These are phyloP conservation scores for Hortiboletus campestris DNA, from an alignment of 768 basidiomycete species.

Conservation along the genomic window DNA sequence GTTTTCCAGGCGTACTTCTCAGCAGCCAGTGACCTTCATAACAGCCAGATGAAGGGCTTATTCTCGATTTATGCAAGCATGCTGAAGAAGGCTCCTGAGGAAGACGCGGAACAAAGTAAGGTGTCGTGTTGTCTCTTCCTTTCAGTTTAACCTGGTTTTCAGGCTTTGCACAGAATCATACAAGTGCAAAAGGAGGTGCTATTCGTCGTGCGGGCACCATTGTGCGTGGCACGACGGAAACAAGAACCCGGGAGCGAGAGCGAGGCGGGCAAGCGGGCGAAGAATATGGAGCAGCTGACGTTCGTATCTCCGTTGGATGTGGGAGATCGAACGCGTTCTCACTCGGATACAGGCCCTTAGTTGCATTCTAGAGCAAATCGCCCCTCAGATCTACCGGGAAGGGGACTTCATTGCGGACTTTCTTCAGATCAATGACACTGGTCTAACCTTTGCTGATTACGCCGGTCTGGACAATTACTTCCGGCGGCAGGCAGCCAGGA, in stretches of 20 bases:
- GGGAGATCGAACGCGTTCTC: background rate
- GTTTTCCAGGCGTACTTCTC: conserved; percentile 84
- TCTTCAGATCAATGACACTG: conserved; percentile 85
- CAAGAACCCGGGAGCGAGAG: conserved; percentile 42
- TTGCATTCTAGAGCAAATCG: conserved; percentile 72
- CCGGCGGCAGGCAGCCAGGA: conserved; percentile 81
- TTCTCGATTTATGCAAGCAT: conserved; percentile 54
- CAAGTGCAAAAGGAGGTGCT: conserved; percentile 45
- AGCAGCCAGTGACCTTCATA: conserved; percentile 78
- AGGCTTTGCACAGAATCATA: conserved; percentile 45
- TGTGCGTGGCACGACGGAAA: conserved; percentile 74
- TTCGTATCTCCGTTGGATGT: conserved; percentile 28
- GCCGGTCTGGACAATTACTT: conserved; percentile 94
- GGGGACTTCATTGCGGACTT: conserved; percentile 89
- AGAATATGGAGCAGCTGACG: conserved; percentile 70
- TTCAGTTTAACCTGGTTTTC: background rate
- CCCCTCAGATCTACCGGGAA: conserved; percentile 75
- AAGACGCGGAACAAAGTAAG: conserved; percentile 72
- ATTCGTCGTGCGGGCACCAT: conserved; percentile 84
- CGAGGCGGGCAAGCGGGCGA: conserved; percentile 55
- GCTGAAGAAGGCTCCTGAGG: conserved; percentile 68
- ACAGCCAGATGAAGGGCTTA: conserved; percentile 73
- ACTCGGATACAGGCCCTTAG: conserved; percentile 59
- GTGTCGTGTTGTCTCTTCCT: background rate
- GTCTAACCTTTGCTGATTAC: conserved; percentile 92